A percentile compares a stretch with the other conserved stretches of the same genome.
Evolutionary conservation across 129 eudicot genomes (phyloP).

Genomic region (Ambrosia trifida): DNA sequence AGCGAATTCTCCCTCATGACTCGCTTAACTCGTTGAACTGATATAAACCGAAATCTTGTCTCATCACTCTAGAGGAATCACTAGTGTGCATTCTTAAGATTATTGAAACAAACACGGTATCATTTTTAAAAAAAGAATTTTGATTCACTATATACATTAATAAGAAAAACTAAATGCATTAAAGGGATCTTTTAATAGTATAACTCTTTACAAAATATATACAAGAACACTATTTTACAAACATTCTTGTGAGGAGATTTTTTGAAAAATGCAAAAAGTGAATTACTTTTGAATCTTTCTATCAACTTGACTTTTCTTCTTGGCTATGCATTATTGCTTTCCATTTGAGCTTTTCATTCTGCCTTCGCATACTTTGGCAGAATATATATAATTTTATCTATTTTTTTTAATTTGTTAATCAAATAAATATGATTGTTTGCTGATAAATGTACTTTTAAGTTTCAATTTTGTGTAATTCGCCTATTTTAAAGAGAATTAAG

Average conservation of each 20-base stretch:
- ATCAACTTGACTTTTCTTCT: constrained; percentile 35
- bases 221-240: not conserved
- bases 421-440: no score
- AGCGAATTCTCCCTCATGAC: no score
- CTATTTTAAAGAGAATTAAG: constrained; percentile 6
- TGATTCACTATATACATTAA: no score
- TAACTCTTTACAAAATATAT: not conserved
- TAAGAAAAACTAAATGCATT: no score
- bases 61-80: no score
- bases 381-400: not conserved
- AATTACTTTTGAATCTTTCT: constrained; percentile 38
- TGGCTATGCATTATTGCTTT: constrained; percentile 35
- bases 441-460: not conserved
- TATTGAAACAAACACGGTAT: no score
- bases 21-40: no score
- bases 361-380: not conserved
- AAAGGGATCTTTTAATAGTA: no score
- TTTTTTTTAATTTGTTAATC: not conserved
- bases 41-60: no score
- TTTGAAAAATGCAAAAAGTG: constrained; percentile 37
- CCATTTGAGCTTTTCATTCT: constrained; percentile 27
- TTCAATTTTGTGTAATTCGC: not conserved
- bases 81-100: no score
- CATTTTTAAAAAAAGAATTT: no score
- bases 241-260: constrained; percentile 30